phyloP scores from a whole-genome alignment of 495 filamentous ascomycete genomes.

The Achaetomiella virescens region DNA sequence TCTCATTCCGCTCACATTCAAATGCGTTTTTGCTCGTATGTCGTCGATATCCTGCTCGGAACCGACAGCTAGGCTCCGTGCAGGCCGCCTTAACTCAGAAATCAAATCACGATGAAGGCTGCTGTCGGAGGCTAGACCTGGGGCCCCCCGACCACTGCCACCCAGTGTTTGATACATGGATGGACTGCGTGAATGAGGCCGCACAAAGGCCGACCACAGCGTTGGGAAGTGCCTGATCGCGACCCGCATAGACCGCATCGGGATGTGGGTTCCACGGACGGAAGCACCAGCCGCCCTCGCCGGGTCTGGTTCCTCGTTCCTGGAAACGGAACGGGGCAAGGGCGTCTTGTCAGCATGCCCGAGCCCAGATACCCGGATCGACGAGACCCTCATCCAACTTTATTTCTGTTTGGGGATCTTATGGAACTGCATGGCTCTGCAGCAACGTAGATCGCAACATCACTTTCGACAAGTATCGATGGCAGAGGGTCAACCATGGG shows the following conservation, averaged over 20 bases:
- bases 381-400: conserved; percentile 10
- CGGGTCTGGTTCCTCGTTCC: conserved; percentile 15
- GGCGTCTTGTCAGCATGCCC: not conserved
- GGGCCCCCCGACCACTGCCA: not conserved
- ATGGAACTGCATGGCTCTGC: not conserved
- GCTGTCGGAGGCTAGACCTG: not conserved
- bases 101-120: not conserved
- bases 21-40: not conserved
- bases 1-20: not conserved
- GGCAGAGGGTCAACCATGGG: not conserved
- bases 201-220: not conserved
- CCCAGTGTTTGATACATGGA: not conserved
- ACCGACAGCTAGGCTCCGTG: not conserved
- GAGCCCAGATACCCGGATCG: conserved; percentile 21
- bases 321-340: conserved; percentile 9
- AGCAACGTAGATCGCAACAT: not conserved
- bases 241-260: not conserved
- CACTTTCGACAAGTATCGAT: conserved; percentile 1
- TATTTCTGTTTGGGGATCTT: conserved; percentile 22
- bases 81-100: not conserved
- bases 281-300: not conserved
- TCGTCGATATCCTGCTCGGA: not conserved
- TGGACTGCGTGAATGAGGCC: not conserved
- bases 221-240: conserved; percentile 1
- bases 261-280: not conserved